These are phyloP conservation scores for Cladochytrium tenue DNA, from an alignment of 371 early-diverging fungal genomes.

Conservation along the genomic window DNA sequence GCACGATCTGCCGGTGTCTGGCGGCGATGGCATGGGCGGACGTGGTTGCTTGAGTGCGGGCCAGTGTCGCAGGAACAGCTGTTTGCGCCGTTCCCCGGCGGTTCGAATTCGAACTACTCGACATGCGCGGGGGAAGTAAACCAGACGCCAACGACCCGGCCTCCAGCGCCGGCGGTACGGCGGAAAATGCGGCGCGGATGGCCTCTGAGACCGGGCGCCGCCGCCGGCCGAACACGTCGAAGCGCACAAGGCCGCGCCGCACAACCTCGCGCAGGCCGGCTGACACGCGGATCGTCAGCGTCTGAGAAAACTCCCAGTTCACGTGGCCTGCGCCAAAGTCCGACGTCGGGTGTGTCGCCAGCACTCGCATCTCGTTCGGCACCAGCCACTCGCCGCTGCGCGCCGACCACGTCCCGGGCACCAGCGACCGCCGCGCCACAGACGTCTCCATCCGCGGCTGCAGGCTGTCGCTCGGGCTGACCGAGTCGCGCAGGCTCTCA, in stretches of 20 bases:
- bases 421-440: not conserved
- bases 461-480: not conserved
- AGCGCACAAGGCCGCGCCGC: constrained; percentile 22
- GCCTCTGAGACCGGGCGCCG: constrained; percentile 9
- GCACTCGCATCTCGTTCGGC: too few species aligned
- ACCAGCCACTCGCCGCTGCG: too few species aligned
- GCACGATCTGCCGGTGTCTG: constrained; percentile 15
- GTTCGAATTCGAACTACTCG: too few species aligned
- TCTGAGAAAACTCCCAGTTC: constrained; percentile 65
- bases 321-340: constrained; percentile 60
- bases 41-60: not conserved
- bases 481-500: constrained; percentile 9
- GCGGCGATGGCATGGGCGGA: not conserved
- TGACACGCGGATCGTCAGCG: constrained; percentile 35
- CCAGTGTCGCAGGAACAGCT: not conserved
- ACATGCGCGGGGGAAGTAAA: not conserved
- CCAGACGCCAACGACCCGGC: not conserved
- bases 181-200: constrained; percentile 15
- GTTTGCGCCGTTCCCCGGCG: too few species aligned
- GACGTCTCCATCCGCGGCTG: too few species aligned
- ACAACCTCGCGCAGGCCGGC: constrained; percentile 18
- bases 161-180: not conserved
- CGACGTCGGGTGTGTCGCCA: constrained; percentile 66
- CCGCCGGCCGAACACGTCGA: constrained; percentile 40
- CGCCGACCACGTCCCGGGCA: constrained; percentile 30